These are phyloP conservation scores for Microthlaspi erraticum DNA, from an alignment of 345 rosid genomes.

Conservation along the genomic window DNA sequence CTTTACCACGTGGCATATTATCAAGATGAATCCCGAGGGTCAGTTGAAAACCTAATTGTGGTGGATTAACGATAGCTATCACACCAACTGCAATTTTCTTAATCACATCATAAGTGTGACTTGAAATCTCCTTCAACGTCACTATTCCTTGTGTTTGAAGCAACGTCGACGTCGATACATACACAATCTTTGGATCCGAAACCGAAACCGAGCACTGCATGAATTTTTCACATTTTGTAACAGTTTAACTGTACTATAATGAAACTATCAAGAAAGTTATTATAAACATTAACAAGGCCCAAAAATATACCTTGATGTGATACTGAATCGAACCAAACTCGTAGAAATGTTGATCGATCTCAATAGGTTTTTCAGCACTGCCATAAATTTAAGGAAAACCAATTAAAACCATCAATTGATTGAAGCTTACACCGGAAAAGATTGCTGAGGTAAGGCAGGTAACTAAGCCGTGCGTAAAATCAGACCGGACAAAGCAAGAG, in stretches of 20 bases:
- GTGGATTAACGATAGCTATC: conserved; percentile 74
- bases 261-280: neutral
- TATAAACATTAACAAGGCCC: neutral
- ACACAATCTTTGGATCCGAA: conserved; percentile 53
- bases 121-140: conserved; percentile 52
- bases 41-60: conserved; percentile 82
- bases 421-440: conserved; percentile 2
- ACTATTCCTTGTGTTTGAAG: conserved; percentile 58
- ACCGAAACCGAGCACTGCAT: conserved; percentile 65
- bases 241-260: neutral
- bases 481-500: neutral
- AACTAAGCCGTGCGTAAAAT: neutral
- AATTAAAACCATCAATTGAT: too few species aligned
- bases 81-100: conserved; percentile 56
- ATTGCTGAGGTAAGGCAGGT: neutral
- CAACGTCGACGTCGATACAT: conserved; percentile 69
- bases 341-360: conserved; percentile 72
- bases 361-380: conserved; percentile 67
- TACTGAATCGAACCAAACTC: conserved; percentile 84
- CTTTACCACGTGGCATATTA: conserved; percentile 69
- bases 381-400: conserved; percentile 40
- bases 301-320: conserved; percentile 64
- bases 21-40: conserved; percentile 65
- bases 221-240: neutral
- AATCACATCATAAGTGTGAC: conserved; percentile 48